Evolutionary conservation across 2,329 filamentous ascomycete genomes (phyloP), one percentile per base, ranked within the genome.

Genomic region (Cladobotryum mycophilum): DNA sequence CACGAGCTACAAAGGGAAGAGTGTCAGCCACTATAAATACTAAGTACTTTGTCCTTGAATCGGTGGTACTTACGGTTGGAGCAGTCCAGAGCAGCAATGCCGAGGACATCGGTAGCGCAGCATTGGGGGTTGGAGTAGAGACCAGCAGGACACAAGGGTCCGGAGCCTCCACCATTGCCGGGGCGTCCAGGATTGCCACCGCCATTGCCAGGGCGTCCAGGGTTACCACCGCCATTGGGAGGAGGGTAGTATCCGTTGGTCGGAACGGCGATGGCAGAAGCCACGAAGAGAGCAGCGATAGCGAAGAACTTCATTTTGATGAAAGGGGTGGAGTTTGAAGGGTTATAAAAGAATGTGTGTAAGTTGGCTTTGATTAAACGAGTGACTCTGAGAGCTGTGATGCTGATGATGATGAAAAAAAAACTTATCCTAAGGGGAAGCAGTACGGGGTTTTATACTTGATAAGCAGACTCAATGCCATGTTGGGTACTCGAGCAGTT

Each of bases 231-330:
- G 14, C 41, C 41, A 14, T 18, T 43, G 20, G 15, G 41, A 25
- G 41, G 41, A 43, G 15, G 15, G 41, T 43, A 20, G 41, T 43
- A 20, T 14, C 20, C 20, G 41, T 40, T 38, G 41, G 51, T 46
- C 25, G 56, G 56, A 20, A 45, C 33, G 11, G 55, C 55, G 15
- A 53, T 20, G 17, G 52, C 51, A 44, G 47, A 43, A 40, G 51
- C 52, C 18, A 53, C 48, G 45, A 58, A 25, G 18, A 56, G 43
- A 40, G 54, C 37, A 22, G 51, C 51, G 42, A 55, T 36, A 35
- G 49, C 20, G 47, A 58, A 37, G 49, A 56, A 55, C 55, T 56
- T 57, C 55, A 57, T 58, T 25, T 51, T 56, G 48, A 38, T 15
- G 5, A 5, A 38, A 2, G 25, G 2, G 22, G n/a, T 40, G 33